Base-by-base conservation (phyloP, 1,284 basidiomycete genomes). In the Rhodotorula sp. region DNA sequence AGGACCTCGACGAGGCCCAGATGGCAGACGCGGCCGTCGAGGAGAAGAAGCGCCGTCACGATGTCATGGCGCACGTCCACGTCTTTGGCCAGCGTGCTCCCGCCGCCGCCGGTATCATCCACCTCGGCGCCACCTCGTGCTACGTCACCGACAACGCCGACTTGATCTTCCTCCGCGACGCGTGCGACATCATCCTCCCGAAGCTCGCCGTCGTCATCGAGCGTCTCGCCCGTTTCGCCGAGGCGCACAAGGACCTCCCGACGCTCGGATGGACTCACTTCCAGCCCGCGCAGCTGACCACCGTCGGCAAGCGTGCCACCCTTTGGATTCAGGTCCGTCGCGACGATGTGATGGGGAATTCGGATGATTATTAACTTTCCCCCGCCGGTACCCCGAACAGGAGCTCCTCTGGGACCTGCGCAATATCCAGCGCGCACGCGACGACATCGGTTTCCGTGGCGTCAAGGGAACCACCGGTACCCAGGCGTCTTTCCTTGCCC, bases 401-500 rank as follows among this genome's bases (percentile, higher is more conserved):
- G 97, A 99, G 79, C 86, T 99, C 2, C 85, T 99, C 1, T 98
- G 95, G 96, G 96, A 99, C 82, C 84, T 99, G 76, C 86, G 96
- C 39, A 98, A 98, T 82, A 86, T 99, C 80, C 88, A 90, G 81
- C 88, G 96, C 46, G 94, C 93, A 0, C 86, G 93, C 48, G 90
- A 93, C 77, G 97, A 99, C 82, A 83, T 99, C 69, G 97, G 97
- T 7, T 99, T 99, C 86, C 88, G 97, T 68, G 97, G 97, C 60
- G 97, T 97, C 68, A 99, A 99, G 83, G 97, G 97, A 39, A 99
- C 97, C 0, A 99, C 97, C 0, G 97, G 97, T 39, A 99, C 97
- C 0, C 97, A 99, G 81, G 97, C 92, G 5, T 93, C 91, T 77
- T 99, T 99, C 86, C 85, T 99, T 62, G 85, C 93, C 1, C 85